phyloP scores from a whole-genome alignment of 805 yeast species.

The Lipomyces kockii region DNA sequence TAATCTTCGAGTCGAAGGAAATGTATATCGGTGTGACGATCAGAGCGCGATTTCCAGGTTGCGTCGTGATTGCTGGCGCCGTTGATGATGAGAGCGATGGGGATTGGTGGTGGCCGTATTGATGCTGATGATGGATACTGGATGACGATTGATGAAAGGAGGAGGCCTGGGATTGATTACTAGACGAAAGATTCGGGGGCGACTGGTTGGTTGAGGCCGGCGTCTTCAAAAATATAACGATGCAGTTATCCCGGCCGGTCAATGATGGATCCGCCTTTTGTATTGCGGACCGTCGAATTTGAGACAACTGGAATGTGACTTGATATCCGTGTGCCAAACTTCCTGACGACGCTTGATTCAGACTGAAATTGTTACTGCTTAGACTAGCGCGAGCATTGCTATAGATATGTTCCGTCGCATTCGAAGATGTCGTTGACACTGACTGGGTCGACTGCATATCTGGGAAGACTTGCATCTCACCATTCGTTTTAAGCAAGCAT shows the following conservation, averaged over 20 bases:
- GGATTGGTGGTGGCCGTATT: conserved; percentile 8
- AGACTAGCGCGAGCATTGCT: background rate
- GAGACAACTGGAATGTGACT: conserved; percentile 26
- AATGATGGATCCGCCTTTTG: conserved; percentile 31
- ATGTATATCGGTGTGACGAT: conserved; percentile 31
- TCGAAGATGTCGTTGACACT: conserved; percentile 5
- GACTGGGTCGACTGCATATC: conserved; percentile 12
- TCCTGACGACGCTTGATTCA: background rate
- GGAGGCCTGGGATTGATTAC: background rate
- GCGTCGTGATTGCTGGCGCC: background rate
- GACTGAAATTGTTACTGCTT: background rate
- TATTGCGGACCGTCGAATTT: conserved; percentile 32
- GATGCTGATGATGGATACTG: conserved; percentile 14
- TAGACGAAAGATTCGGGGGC: background rate
- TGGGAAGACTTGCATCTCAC: conserved; percentile 32
- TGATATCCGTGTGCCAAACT: conserved; percentile 14
- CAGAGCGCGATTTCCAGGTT: background rate
- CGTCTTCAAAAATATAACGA: conserved; percentile 27
- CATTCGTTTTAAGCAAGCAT: conserved; percentile 31
- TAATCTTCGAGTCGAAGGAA: conserved; percentile 21
- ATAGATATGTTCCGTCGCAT: conserved; percentile 7
- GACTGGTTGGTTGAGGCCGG: background rate
- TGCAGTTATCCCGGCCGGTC: conserved; percentile 30
- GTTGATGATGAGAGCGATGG: conserved; percentile 14
- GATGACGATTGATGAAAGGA: background rate